Evolutionary conservation across 345 rosid species (phyloP).

Genomic region (Salix brachista): DNA sequence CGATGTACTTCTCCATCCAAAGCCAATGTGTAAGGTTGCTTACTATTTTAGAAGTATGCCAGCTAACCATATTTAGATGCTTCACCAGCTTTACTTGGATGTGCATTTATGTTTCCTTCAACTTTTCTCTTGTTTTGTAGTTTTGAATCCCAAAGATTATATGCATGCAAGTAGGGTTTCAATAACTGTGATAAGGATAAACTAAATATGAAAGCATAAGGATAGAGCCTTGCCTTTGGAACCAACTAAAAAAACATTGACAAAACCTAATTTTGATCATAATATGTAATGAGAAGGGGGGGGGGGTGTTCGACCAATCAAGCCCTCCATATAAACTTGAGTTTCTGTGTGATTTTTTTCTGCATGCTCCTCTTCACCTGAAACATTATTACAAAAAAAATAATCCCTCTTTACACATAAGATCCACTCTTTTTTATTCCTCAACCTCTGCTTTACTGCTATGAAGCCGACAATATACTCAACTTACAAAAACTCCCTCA

Average conservation of each 20-base stretch:
- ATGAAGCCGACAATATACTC: conserved; percentile 16
- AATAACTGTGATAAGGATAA: no score
- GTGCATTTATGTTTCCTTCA: neutral
- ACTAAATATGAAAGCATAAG: no score
- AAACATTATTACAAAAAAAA: no score
- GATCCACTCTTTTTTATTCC: neutral
- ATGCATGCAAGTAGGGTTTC: no score
- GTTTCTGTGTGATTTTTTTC: neutral
- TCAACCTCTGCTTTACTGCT: neutral
- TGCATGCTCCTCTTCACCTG: neutral
- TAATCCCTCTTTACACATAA: no score
- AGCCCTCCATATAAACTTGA: neutral
- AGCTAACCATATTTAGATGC: neutral
- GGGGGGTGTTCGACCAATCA: no score
- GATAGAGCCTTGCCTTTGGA: no score
- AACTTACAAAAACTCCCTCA: conserved; percentile 2
- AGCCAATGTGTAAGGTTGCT: neutral
- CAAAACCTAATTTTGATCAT: no score
- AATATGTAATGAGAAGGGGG: no score
- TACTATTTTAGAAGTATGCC: neutral
- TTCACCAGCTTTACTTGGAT: neutral
- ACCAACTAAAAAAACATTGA: no score
- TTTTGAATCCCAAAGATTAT: no score
- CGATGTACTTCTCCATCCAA: neutral
- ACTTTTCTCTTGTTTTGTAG: no score